Conservation (phyloP, 2,329 filamentous ascomycete genomes). For the Colletotrichum simmondsii region DNA sequence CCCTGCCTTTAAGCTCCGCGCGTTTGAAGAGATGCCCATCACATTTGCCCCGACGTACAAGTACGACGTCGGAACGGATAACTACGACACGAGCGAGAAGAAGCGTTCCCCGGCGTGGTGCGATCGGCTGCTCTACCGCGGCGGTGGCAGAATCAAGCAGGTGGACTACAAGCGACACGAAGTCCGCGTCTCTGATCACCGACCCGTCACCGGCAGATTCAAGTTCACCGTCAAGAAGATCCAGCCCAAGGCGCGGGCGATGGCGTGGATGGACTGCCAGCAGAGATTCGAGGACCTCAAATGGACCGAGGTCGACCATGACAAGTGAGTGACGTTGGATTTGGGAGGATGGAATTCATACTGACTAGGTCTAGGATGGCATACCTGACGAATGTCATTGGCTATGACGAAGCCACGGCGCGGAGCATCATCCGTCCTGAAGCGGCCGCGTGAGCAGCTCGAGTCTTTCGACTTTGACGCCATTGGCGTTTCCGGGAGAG, state of each 20-base stretch:
- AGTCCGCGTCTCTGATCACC: slow-evolving; percentile 89
- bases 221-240: slow-evolving; percentile 87
- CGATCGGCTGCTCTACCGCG: slow-evolving; percentile 89
- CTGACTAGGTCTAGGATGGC: slow-evolving; percentile 24
- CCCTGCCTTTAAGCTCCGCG: slow-evolving; percentile 86
- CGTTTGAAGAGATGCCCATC: slow-evolving; percentile 92
- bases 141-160: slow-evolving; percentile 84
- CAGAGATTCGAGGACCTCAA: slow-evolving; percentile 79
- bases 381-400: slow-evolving; percentile 34
- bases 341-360: background rate
- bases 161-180: slow-evolving; percentile 90
- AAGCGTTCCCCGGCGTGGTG: slow-evolving; percentile 96
- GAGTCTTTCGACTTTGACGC: background rate
- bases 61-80: slow-evolving; percentile 95
- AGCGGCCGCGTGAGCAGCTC: slow-evolving; percentile 21
- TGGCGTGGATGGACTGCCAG: slow-evolving; percentile 79
- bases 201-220: slow-evolving; percentile 90
- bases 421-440: slow-evolving; percentile 26
- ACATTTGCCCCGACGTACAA: slow-evolving; percentile 97
- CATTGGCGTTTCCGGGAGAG: background rate
- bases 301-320: slow-evolving; percentile 73
- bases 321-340: slow-evolving; percentile 72
- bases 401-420: slow-evolving; percentile 35
- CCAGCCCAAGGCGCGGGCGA: slow-evolving; percentile 71
- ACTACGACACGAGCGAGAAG: slow-evolving; percentile 95